Base-by-base conservation (phyloP, 257 asterid species). In the Ligustrum vulgare region DNA sequence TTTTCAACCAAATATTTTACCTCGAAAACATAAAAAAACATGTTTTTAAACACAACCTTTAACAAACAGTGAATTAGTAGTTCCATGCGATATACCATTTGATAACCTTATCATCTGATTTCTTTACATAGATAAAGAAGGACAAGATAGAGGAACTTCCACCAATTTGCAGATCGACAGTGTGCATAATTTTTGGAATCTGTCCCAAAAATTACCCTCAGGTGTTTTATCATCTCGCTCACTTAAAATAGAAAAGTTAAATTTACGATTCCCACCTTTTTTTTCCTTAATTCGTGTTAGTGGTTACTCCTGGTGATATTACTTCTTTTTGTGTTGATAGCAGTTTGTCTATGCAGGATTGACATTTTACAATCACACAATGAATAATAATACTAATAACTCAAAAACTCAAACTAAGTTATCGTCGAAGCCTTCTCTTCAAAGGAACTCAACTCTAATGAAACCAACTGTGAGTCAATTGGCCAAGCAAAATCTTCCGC, bases 381-480 rank as follows among this genome's bases (percentile, higher is more conserved):
- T 25, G 69, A 85, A 82, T 74, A 83, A 76, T 78, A 75, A 82
- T 74, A 83, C 75, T 78, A 75, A 71, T 77, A 4, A 18, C 62
- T 72, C 85, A 70, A 83, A 80, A 75, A 78, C 75, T 79, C 92
- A 83, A 83, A 67, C 80, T 36, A 89, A 85, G 84, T 75, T 41
- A 66, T 54, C 83, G 5, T 72, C 25, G 74, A 92, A 91, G 85
- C 86, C 94, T 43, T 75, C 81, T 66, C 77, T 71, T 66, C 86
- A 92, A 23, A 93, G 93, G 88, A 80, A 81, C 64, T 94, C 99
- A 71, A 94, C 99, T 65, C 91, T 94, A 37, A 89, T 93, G 99
- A 94, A 89, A 83, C 99, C 99, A 74, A 94, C 99, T 25, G 94
- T 80, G 45, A 92, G 99, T 83, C 96, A 91, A 79, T 84, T 94